Evolutionary conservation across 257 asterid species (phyloP).

Genomic region (Henckelia pumila): DNA sequence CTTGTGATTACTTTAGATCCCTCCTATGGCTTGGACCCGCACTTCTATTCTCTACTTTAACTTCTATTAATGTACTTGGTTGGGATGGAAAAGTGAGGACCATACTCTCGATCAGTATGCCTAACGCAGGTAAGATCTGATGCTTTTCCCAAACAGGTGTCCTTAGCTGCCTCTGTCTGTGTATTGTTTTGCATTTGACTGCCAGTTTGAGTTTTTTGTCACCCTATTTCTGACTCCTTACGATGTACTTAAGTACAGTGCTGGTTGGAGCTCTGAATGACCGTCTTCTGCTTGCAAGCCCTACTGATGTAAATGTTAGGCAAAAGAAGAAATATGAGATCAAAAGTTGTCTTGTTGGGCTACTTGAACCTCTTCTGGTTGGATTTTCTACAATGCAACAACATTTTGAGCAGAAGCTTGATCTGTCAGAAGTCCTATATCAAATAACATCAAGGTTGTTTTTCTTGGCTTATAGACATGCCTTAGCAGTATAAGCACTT

Average conservation of each 20-base stretch:
- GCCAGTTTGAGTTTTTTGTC: conserved; percentile 20
- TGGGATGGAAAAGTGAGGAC: conserved; percentile 99
- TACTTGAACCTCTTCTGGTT: conserved; percentile 98
- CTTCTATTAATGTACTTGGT: conserved; percentile 87
- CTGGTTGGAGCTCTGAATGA: conserved; percentile 95
- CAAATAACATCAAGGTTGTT: conserved; percentile 94
- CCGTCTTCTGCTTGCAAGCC: conserved; percentile 77
- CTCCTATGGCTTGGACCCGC: conserved; percentile 99
- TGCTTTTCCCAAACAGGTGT: conserved; percentile 19
- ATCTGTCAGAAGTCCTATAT: conserved; percentile 92
- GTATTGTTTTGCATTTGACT: conserved; percentile 2
- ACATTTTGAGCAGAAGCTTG: conserved; percentile 97
- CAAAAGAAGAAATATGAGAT: conserved; percentile 96
- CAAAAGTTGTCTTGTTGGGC: conserved; percentile 87
- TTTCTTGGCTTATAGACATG: conserved; percentile 20
- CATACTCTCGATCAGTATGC: conserved; percentile 82
- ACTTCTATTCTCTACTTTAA: conserved; percentile 91
- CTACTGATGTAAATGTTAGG: conserved; percentile 84
- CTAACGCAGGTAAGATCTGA: conserved; percentile 79
- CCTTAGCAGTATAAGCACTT: conserved; percentile 18
- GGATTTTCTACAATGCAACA: conserved; percentile 98
- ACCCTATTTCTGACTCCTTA: conserved; percentile 28
- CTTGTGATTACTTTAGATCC: conserved; percentile 82
- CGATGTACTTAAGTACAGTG: conserved; percentile 49
- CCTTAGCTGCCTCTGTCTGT: conserved; percentile 5